Evolutionary conservation across 176 grass and related monocot genomes (phyloP).

Genomic region (Canna indica): DNA sequence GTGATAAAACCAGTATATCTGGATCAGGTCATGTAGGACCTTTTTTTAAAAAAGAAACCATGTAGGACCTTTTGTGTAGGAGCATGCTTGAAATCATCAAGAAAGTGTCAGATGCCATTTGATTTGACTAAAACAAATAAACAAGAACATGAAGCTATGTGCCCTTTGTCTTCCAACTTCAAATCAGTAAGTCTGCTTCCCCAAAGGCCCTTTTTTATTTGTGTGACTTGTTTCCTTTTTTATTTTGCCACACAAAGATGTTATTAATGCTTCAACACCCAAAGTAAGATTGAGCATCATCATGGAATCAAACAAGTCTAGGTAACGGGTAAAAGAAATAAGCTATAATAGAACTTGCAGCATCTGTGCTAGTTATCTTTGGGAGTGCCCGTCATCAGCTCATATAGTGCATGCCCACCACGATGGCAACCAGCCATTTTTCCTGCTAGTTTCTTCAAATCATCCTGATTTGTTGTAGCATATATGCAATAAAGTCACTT

Average conservation of each 20-base stretch:
- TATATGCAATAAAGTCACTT: neutral
- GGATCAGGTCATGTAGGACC: too few relatives aligned
- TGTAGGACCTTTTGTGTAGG: too few relatives aligned
- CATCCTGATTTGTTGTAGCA: conserved; percentile 33
- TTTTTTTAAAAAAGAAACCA: too few relatives aligned
- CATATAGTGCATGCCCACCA: conserved; percentile 66
- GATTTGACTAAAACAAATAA: neutral
- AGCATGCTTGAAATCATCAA: neutral
- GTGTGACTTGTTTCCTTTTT: neutral
- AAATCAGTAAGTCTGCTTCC: too few relatives aligned
- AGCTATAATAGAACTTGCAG: neutral
- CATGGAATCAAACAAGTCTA: neutral
- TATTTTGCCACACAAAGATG: neutral
- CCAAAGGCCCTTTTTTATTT: too few relatives aligned
- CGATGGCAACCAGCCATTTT: conserved; percentile 74
- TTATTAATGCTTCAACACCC: neutral
- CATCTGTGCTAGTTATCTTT: neutral
- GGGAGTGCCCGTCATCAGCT: conserved; percentile 31
- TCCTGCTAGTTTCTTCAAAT: conserved; percentile 37
- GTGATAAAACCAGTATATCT: too few relatives aligned
- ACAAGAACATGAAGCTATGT: too few relatives aligned
- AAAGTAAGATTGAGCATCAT: neutral
- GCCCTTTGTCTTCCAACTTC: too few relatives aligned
- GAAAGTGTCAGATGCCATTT: too few relatives aligned
- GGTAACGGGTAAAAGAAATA: neutral